Conservation (phyloP, 441 rosid species). For the Francoa sonchifolia region DNA sequence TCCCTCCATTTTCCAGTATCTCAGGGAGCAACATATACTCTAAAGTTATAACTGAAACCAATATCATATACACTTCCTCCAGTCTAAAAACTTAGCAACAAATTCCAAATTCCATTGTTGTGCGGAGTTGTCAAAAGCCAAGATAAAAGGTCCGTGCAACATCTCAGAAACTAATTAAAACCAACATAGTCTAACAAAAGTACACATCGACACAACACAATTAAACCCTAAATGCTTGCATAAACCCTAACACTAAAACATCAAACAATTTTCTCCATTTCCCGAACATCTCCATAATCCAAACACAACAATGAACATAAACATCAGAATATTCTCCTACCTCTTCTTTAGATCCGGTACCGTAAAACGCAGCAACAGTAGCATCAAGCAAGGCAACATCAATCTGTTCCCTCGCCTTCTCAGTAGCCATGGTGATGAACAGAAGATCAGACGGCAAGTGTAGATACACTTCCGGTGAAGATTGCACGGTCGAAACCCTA, state of each 20-base stretch:
- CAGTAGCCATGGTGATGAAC: conserved; percentile 51
- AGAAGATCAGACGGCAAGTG: conserved; percentile 2
- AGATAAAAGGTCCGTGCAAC: no score
- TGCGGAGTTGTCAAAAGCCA: no score
- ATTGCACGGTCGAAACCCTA: conserved; percentile 32
- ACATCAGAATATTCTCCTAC: conserved; percentile 25
- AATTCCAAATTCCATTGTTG: no score
- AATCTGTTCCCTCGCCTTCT: conserved; percentile 90
- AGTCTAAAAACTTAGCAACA: no score
- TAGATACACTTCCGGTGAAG: conserved; percentile 4
- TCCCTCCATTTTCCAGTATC: no score
- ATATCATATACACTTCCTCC: no score
- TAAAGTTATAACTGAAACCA: no score
- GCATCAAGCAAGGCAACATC: conserved; percentile 93
- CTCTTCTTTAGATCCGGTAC: conserved; percentile 99
- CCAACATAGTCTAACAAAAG: no score
- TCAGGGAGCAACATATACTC: no score
- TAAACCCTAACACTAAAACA: conserved; percentile 1
- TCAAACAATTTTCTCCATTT: conserved; percentile 9
- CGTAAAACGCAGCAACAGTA: conserved; percentile 97
- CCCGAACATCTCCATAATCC: background rate
- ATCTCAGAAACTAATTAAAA: no score
- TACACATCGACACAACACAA: no score
- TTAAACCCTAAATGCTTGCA: no score
- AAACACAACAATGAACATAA: background rate